A percentile compares a stretch with the other conserved stretches of the same genome.
Evolutionary conservation across 1,139 yeast genomes (phyloP).

Genomic region (Sugiyamaella novakii): DNA sequence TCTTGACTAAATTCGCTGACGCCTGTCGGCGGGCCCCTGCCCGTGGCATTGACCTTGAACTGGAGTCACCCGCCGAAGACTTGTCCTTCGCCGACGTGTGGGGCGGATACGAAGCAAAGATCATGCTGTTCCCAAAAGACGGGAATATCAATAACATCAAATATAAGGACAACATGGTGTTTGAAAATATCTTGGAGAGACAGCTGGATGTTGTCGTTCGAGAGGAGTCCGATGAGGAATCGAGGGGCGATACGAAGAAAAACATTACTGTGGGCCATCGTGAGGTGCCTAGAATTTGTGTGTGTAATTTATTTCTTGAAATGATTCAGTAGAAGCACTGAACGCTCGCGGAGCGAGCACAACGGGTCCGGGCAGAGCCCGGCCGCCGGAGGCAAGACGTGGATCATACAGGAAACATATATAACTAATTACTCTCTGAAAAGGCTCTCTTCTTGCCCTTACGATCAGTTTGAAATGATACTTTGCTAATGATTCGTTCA

Average conservation of each 20-base stretch:
- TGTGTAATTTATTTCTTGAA: constrained; percentile 14
- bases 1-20: not conserved
- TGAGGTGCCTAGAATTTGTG: constrained; percentile 4
- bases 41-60: constrained; percentile 6
- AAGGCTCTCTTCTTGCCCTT: constrained; percentile 53
- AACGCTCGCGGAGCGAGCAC: not conserved
- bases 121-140: constrained; percentile 4
- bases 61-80: constrained; percentile 1
- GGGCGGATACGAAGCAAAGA: constrained; percentile 10
- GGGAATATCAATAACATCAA: constrained; percentile 9
- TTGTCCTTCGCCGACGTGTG: constrained; percentile 6
- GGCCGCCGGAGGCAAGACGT: not conserved
- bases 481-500: constrained; percentile 56
- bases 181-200: constrained; percentile 8
- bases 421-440: constrained; percentile 9
- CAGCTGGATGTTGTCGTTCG: constrained; percentile 12
- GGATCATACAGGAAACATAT: not conserved
- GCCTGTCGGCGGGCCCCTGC: constrained; percentile 5
- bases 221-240: constrained; percentile 15
- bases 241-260: constrained; percentile 5
- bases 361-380: not conserved
- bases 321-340: not conserved
- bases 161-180: constrained; percentile 7
- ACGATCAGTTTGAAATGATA: constrained; percentile 63
- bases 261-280: constrained; percentile 3